Evolutionary conservation across 208 protist species (phyloP).

Genomic region (Tritrichomonas musculus): DNA sequence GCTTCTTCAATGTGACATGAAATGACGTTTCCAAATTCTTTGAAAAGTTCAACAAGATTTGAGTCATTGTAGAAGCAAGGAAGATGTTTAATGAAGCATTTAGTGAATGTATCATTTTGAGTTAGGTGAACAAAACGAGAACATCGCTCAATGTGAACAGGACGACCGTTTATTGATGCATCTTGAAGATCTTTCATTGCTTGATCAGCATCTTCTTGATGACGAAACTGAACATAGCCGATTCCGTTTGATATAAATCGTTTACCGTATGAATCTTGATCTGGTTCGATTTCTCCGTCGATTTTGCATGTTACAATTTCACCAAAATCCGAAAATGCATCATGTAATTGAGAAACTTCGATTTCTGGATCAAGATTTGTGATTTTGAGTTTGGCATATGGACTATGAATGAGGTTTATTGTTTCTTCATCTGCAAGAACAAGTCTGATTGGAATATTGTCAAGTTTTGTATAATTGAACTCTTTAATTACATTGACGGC

Average conservation of each 20-base stretch:
- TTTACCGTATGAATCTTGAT: too few species aligned
- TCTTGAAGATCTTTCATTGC: not conserved
- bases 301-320: constrained; percentile 22
- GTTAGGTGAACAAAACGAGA: too few species aligned
- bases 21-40: not conserved
- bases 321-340: constrained; percentile 26
- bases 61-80: not conserved
- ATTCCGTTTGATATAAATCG: not conserved
- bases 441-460: not conserved
- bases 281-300: too few species aligned
- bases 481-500: not conserved
- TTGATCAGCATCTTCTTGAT: not conserved
- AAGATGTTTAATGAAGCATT: not conserved
- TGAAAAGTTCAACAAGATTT: not conserved
- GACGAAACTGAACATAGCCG: not conserved
- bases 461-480: not conserved
- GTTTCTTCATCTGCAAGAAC: not conserved
- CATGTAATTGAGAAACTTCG: not conserved
- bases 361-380: not conserved
- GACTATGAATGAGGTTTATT: not conserved
- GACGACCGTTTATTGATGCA: not conserved
- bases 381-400: not conserved
- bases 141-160: not conserved
- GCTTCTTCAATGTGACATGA: not conserved
- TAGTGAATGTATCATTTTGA: not conserved